A percentile compares a stretch with the other conserved stretches of the same genome.
Evolutionary conservation across 139 green algal species (phyloP).

Genomic region (Chlamydomonas eustigma): DNA sequence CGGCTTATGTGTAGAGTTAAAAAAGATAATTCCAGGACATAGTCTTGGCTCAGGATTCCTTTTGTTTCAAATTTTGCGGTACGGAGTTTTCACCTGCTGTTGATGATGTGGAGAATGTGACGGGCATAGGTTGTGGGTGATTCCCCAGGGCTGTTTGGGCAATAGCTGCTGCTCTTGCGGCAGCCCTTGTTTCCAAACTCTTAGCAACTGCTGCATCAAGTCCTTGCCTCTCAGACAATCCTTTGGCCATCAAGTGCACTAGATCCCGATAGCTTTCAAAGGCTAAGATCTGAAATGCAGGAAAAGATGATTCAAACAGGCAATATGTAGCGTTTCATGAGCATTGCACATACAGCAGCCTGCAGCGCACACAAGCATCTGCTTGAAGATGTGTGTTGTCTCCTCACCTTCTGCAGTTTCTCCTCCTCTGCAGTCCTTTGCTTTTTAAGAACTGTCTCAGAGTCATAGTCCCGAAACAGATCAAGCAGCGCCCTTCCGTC

Average conservation of each 20-base stretch:
- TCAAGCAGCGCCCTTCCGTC: conserved; percentile 71
- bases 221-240: conserved; percentile 39
- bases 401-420: conserved; percentile 55
- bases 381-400: background rate
- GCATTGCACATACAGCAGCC: background rate
- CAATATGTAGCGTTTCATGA: background rate
- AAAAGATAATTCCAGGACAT: too few relatives aligned
- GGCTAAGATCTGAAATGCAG: conserved; percentile 42
- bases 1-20: too few relatives aligned
- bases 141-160: background rate
- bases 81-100: background rate
- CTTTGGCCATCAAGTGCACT: conserved; percentile 45
- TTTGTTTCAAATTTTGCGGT: too few relatives aligned
- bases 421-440: conserved; percentile 44
- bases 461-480: conserved; percentile 28
- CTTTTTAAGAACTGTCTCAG: conserved; percentile 4
- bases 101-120: background rate
- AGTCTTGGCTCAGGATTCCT: too few relatives aligned
- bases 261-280: conserved; percentile 73
- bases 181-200: conserved; percentile 54
- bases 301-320: background rate
- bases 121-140: background rate
- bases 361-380: background rate
- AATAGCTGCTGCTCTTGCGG: background rate
- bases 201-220: conserved; percentile 39